phyloP scores from a whole-genome alignment of 371 early-diverging fungal genomes.

The Mucor plumbeus region DNA sequence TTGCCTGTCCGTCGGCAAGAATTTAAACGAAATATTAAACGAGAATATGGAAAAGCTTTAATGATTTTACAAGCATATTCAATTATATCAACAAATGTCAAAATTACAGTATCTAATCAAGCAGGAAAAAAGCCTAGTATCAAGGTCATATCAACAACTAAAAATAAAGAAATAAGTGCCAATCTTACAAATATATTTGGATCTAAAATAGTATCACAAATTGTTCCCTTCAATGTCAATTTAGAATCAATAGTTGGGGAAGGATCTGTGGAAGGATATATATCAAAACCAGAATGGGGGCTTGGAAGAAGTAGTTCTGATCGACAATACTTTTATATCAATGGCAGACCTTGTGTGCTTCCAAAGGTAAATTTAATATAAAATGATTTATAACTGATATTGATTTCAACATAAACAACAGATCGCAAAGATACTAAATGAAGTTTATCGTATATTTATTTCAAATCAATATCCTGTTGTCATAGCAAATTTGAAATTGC shows the following conservation, averaged over 20 bases:
- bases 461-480: constrained; percentile 82
- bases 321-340: constrained; percentile 87
- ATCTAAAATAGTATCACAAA: constrained; percentile 56
- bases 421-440: constrained; percentile 73
- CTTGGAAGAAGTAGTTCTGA: constrained; percentile 78
- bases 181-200: constrained; percentile 84
- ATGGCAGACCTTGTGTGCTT: constrained; percentile 86
- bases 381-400: neutral
- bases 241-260: constrained; percentile 19
- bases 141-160: constrained; percentile 60
- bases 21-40: constrained; percentile 80
- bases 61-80: constrained; percentile 89
- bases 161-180: constrained; percentile 62
- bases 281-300: constrained; percentile 71
- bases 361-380: constrained; percentile 62
- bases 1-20: constrained; percentile 93
- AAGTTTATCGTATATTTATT: constrained; percentile 73
- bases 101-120: constrained; percentile 73
- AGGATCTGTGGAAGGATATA: constrained; percentile 57
- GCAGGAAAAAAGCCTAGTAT: constrained; percentile 59
- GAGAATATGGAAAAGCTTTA: constrained; percentile 82
- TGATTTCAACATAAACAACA: constrained; percentile 8
- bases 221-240: constrained; percentile 59
- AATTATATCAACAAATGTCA: constrained; percentile 69
- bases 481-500: constrained; percentile 71